Evolutionary conservation across 192 early-diverging fungal genomes (phyloP), one percentile per base, ranked within the genome.

Genomic region (Linnemannia elongata): DNA sequence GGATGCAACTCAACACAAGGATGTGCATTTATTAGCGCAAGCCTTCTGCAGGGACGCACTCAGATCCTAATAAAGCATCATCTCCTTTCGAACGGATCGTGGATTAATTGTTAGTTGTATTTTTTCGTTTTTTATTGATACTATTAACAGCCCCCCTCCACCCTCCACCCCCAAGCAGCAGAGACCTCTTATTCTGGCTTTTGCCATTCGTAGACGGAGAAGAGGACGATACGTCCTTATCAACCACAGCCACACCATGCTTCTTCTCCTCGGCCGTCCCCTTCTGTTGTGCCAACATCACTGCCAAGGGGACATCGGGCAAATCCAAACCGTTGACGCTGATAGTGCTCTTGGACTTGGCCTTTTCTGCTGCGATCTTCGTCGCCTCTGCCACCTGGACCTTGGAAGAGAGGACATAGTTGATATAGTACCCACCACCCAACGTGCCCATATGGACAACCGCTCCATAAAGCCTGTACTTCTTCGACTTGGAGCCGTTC

Each of bases 361-460:
- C 39, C 47, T 71, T 55, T 18, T 55, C 73, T 38, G 60, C 45
- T 33, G 71, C 45, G 44, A 68, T 41, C 70, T 79, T 82, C 3
- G 35, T 0, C 22, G 4, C n/a, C 36, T 81, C 72, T 0, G 63
- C 72, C 39, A 30, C n/a, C 15, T 74, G 66, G 6, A 81, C 76
- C 27, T 81, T 87, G 70, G 85, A 87, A 1, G 79, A 82, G 35
- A 88, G 72, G 22, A 91, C 87, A 60, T 83, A 89, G 20, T 88
- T 89, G 15, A 76, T 88, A 57, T 91, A 91, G 71, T 89, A 89
- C 15, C 90, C 90, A 47, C 85, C 82, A 30, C 79, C 77, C 39
- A 91, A 54, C 13, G 88, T 86, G 5, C 90, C 90, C 73, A 86
- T 85, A 41, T 91, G 90, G 3, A 89, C 87, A n/a, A 91, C 89